Base-by-base conservation (phyloP, 2,329 filamentous ascomycete genomes). In the Alternaria conjuncta region DNA sequence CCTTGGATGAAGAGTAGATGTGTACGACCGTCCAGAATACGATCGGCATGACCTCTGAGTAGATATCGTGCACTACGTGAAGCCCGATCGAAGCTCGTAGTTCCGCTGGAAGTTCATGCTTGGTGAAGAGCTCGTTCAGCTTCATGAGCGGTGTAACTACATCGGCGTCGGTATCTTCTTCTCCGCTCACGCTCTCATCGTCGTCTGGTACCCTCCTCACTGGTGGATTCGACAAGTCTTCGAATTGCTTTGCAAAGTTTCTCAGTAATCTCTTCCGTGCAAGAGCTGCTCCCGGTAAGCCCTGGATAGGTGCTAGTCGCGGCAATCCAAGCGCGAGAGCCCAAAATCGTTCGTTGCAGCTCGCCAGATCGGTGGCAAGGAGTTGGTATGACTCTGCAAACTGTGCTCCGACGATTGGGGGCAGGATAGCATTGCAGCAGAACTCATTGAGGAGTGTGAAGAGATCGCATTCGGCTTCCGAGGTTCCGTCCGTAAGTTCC, bases 291-390 rank as follows among this genome's bases (percentile, higher is more conserved):
- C 69, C 70, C 9, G 78, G 76, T 7, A 80, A 60, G 75, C 82
- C 80, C 2, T 86, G 86, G 25, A 86, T 78, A 4, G 87, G 87
- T 18, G 84, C 74, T 81, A 86, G 87, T 21, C 85, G 82, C 13
- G 88, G 87, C 5, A 88, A 71, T 0, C 88, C 88, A 10, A 85
- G 80, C 4, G 86, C 79, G 26, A 90, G 80, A 20, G 83, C 81
- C 47, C 84, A 82, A 70, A 88, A 87, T 6, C 84, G 84, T 20
- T 78, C 75, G 66, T 90, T 87, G 63, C 90, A 78, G 6, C 78
- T 81, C 75, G 85, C 87, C 5, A 90, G 69, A 70, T 90, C 86
- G 4, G 84, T 80, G 18, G 88, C 74, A 13, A 80, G 63, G 15
- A 79, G 64, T 55, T 77, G 73, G 32, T 79, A 79, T 72, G 65